Conservation (phyloP, 2,329 filamentous ascomycete genomes). For the Claviceps quebecensis region DNA sequence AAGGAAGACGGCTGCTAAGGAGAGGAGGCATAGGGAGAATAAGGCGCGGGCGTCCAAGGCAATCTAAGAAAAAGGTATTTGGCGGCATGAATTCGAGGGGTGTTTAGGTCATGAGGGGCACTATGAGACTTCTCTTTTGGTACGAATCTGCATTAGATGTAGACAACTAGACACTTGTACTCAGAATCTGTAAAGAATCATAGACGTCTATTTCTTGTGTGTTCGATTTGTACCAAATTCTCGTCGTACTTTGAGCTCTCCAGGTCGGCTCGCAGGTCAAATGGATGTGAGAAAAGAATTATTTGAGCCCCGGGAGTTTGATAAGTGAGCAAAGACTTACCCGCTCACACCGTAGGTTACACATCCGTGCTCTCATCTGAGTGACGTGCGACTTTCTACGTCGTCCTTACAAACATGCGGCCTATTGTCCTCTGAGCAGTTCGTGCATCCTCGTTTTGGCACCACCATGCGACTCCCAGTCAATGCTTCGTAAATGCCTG, state of each 20-base stretch:
- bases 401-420: constrained; percentile 19
- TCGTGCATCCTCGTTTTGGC: constrained; percentile 7
- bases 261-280: too few relatives aligned
- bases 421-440: constrained; percentile 20
- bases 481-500: constrained; percentile 14
- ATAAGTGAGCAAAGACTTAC: too few relatives aligned
- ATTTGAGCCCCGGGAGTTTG: too few relatives aligned
- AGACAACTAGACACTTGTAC: too few relatives aligned
- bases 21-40: constrained; percentile 53
- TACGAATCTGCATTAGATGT: too few relatives aligned
- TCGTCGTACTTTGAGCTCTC: too few relatives aligned
- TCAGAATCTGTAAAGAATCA: not conserved
- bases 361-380: not conserved
- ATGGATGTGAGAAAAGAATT: too few relatives aligned
- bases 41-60: constrained; percentile 35
- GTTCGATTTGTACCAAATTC: too few relatives aligned
- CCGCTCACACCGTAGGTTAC: too few relatives aligned
- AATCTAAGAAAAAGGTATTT: constrained; percentile 10
- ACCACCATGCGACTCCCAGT: constrained; percentile 9
- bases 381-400: constrained; percentile 6
- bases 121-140: too few relatives aligned
- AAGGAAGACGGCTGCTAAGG: constrained; percentile 48
- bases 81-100: too few relatives aligned
- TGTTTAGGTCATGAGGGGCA: too few relatives aligned
- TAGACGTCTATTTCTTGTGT: not conserved